phyloP scores from a whole-genome alignment of 1,139 yeast species.

The Nakaseomyces nivariensis region DNA sequence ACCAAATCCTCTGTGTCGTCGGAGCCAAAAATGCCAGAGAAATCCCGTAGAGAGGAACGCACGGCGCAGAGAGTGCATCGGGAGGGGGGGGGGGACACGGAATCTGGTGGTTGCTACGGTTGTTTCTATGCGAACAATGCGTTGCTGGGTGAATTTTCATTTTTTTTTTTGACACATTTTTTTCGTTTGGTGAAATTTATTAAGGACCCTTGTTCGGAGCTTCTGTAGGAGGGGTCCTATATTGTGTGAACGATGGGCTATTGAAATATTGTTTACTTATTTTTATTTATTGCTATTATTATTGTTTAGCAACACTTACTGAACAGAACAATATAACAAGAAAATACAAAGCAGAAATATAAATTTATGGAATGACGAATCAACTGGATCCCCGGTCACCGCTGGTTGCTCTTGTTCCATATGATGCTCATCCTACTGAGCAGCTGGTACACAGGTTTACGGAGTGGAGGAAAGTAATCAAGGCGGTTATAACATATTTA shows the following conservation, averaged over 20 bases:
- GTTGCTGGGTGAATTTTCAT: background rate
- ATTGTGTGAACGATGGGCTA: too few species aligned
- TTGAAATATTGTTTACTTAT: background rate
- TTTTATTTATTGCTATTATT: background rate
- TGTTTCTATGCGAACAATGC: background rate
- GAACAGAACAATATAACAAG: background rate
- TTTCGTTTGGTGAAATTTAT: background rate
- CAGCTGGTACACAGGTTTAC: constrained; percentile 72
- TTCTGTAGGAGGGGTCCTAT: too few species aligned
- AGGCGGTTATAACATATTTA: constrained; percentile 63
- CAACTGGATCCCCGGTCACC: constrained; percentile 15
- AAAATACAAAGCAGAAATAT: background rate
- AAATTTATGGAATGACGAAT: background rate
- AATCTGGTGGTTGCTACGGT: background rate
- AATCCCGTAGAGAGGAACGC: too few species aligned
- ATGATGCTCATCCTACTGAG: constrained; percentile 69
- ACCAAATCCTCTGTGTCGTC: too few species aligned
- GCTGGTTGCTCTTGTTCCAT: constrained; percentile 38
- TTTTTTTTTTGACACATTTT: background rate
- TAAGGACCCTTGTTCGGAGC: too few species aligned
- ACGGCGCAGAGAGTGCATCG: too few species aligned
- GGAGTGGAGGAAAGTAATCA: constrained; percentile 77
- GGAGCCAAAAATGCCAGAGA: too few species aligned
- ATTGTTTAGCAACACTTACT: too few species aligned
- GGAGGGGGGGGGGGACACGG: too few species aligned